A percentile compares a stretch with the other conserved stretches of the same genome.
phyloP scores from a whole-genome alignment of 257 asterid species.

The Ilex aquifolium region DNA sequence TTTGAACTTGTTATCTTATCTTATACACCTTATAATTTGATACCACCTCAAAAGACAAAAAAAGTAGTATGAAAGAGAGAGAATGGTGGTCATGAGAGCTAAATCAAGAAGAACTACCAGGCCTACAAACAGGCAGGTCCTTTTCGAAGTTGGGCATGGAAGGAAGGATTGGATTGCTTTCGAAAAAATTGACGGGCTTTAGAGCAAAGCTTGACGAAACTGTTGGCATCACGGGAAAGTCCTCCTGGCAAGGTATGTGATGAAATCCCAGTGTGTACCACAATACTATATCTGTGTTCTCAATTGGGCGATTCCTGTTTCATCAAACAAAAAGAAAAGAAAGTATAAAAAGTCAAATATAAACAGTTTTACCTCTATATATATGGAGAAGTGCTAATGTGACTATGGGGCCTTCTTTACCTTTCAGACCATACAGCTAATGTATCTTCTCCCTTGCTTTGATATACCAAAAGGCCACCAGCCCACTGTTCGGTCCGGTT shows the following conservation, averaged over 20 bases:
- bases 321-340: not conserved
- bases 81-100: slow-evolving; percentile 11
- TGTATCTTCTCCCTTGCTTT: slow-evolving; percentile 73
- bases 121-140: slow-evolving; percentile 15
- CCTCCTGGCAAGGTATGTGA: slow-evolving; percentile 85
- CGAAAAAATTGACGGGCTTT: slow-evolving; percentile 73
- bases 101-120: not conserved
- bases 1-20: no score
- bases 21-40: no score
- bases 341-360: no score
- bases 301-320: slow-evolving; percentile 53
- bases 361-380: no score
- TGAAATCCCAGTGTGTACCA: slow-evolving; percentile 89
- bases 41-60: no score
- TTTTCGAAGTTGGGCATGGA: slow-evolving; percentile 12
- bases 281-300: slow-evolving; percentile 54
- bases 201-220: slow-evolving; percentile 69
- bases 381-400: no score
- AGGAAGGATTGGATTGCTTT: slow-evolving; percentile 61
- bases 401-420: slow-evolving; percentile 17
- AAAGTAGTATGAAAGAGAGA: no score
- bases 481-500: slow-evolving; percentile 23
- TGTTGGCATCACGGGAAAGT: slow-evolving; percentile 80
- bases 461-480: slow-evolving; percentile 66
- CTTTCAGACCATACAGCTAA: slow-evolving; percentile 66